Evolutionary conservation across 768 basidiomycete species (phyloP).

Genomic region (Leccinum subgranulosum): DNA sequence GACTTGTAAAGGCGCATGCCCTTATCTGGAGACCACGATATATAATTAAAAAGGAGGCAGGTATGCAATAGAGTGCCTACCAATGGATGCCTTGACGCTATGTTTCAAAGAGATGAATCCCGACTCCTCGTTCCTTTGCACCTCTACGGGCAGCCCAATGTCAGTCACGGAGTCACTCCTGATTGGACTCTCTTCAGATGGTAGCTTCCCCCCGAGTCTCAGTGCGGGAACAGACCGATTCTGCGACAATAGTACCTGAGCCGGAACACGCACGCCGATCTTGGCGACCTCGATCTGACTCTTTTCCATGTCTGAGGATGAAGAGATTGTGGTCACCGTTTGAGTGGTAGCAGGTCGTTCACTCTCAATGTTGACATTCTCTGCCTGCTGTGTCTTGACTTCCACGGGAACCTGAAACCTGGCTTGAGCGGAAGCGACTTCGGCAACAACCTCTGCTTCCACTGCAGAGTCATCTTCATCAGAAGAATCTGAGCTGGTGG

Average conservation of each 20-base stretch:
- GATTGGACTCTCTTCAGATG: constrained; percentile 3
- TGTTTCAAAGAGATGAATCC: constrained; percentile 57
- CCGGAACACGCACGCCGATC: constrained; percentile 27
- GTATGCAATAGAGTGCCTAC: constrained; percentile 36
- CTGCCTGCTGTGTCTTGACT: constrained; percentile 1
- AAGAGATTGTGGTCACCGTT: constrained; percentile 13
- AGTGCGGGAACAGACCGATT: constrained; percentile 23
- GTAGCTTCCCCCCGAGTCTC: constrained; percentile 6
- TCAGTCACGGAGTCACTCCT: constrained; percentile 17
- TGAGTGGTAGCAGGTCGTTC: constrained; percentile 8
- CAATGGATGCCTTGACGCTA: constrained; percentile 70
- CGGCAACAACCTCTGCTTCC: constrained; percentile 27
- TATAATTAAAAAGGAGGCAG: not conserved
- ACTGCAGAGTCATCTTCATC: constrained; percentile 27
- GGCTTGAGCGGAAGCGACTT: constrained; percentile 12
- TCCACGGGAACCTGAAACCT: constrained; percentile 2
- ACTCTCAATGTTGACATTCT: not conserved
- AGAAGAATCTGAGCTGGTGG: constrained; percentile 16
- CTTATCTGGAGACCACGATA: constrained; percentile 46
- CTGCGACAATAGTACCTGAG: constrained; percentile 25
- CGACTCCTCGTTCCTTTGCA: constrained; percentile 31
- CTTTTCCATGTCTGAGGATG: constrained; percentile 24
- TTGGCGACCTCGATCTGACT: constrained; percentile 30
- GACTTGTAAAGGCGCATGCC: constrained; percentile 67
- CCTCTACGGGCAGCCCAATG: constrained; percentile 25